Conservation (phyloP, 768 basidiomycete genomes). For the Cystoderma amianthinum region DNA sequence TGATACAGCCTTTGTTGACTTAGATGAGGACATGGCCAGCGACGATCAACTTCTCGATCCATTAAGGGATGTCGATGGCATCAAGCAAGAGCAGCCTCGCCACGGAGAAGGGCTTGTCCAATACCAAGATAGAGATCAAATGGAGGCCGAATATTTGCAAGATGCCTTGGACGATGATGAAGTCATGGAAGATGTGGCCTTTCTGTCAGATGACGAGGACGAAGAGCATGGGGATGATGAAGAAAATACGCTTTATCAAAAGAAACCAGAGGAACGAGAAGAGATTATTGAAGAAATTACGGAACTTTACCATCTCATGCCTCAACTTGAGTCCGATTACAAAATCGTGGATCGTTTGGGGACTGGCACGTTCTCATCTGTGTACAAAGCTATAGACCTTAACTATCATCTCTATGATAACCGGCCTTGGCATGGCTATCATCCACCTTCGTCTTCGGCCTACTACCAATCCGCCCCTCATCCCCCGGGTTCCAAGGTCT, state of each 20-base stretch:
- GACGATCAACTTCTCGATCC: slow-evolving; percentile 30
- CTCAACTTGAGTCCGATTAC: slow-evolving; percentile 62
- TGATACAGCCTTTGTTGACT: slow-evolving; percentile 24
- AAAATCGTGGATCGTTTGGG: slow-evolving; percentile 85
- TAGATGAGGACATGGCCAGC: slow-evolving; percentile 44
- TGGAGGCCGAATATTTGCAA: slow-evolving; percentile 5
- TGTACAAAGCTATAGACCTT: slow-evolving; percentile 94
- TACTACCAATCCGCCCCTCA: slow-evolving; percentile 49
- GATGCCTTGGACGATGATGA: slow-evolving; percentile 3
- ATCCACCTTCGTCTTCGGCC: slow-evolving; percentile 56
- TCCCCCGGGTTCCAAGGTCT: slow-evolving; percentile 45
- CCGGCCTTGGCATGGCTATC: slow-evolving; percentile 60
- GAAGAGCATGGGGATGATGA: slow-evolving; percentile 27
- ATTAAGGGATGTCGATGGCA: slow-evolving; percentile 1
- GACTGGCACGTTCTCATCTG: slow-evolving; percentile 97
- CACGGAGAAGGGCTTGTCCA: slow-evolving; percentile 1
- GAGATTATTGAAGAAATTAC: slow-evolving; percentile 76
- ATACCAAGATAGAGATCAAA: background rate
- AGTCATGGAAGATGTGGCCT: slow-evolving; percentile 7
- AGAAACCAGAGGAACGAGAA: slow-evolving; percentile 57
- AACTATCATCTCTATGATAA: slow-evolving; percentile 76
- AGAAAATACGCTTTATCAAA: slow-evolving; percentile 49
- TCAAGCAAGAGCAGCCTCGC: background rate
- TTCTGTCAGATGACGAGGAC: slow-evolving; percentile 5
- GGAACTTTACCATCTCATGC: slow-evolving; percentile 61